Evolutionary conservation across 2,329 filamentous ascomycete genomes (phyloP).

Genomic region (Colletotrichum melonis): DNA sequence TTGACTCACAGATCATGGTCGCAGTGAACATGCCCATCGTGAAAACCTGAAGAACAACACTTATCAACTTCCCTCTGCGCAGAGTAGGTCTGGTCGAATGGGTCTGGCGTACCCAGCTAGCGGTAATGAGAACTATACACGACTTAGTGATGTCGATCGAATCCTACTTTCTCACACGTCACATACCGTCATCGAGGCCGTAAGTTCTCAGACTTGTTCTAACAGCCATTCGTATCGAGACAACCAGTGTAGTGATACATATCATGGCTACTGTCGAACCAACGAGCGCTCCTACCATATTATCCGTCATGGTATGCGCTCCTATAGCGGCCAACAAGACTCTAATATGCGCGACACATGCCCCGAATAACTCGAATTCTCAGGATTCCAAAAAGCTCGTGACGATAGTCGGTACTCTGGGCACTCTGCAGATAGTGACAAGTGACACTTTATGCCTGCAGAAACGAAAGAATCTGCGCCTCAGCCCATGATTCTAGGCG

Average conservation of each 20-base stretch:
- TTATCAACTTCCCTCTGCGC: not conserved
- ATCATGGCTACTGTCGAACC: constrained; percentile 25
- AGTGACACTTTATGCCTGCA: not conserved
- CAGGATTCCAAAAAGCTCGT: too few species aligned
- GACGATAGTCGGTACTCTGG: too few species aligned
- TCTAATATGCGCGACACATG: not conserved
- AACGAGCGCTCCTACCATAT: not conserved
- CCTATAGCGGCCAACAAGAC: not conserved
- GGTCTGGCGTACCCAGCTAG: constrained; percentile 6
- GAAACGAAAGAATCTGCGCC: not conserved
- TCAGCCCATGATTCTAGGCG: not conserved
- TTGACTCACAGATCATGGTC: constrained; percentile 1
- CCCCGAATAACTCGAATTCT: too few species aligned
- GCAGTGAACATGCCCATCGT: constrained; percentile 10
- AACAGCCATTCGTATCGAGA: constrained; percentile 11
- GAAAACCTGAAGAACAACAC: not conserved
- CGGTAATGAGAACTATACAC: not conserved
- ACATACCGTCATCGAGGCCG: constrained; percentile 20
- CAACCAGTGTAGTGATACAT: constrained; percentile 22
- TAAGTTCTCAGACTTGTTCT: constrained; percentile 4
- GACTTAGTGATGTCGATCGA: not conserved
- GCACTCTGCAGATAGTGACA: too few species aligned
- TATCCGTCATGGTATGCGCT: constrained; percentile 16
- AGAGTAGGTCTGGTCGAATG: not conserved
- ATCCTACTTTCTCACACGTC: not conserved